Evolutionary conservation across 768 basidiomycete species (phyloP), one percentile per base, ranked within the genome.

Genomic region (Dictyophora rubrovolvata): DNA sequence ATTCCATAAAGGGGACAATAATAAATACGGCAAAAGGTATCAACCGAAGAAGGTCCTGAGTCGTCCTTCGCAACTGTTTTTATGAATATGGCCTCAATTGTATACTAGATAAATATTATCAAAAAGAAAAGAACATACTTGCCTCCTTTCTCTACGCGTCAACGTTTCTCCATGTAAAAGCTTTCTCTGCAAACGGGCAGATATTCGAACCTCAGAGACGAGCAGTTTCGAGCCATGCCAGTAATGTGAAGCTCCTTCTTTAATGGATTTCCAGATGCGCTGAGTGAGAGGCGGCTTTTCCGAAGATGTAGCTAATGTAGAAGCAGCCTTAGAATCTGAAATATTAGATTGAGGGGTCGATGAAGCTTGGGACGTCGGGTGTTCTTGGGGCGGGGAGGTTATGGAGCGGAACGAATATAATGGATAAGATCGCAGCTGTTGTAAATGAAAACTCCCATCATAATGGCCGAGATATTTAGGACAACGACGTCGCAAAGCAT

Each of bases 1-100:
- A 70, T 69, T 98, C 96, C 95, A 98, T 98, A 79, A 98, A 98
- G 0, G 96, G 96, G 2, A 99, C 91, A 65, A 96, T 77, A 63
- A 98, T 69, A 74, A 99, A 97, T 53, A 92, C 92, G 7, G 89
- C 83, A 72, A 99, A 99, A 1, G 96, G 96, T 21, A 98, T 85
- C 14, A 99, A 84, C 33, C 96, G 84, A 55, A 99, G 73, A 33
- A 98, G 69, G 72, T 99, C 96, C 71, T 86, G 85, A 0, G 94
- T 98, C 1, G 96, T 99, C 49, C 95, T 85, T 72, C 80, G 88
- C 65, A 98, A 75, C 93, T 98, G 66, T 33, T 20, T 51, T 33
- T 28, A 28, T 56, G 48, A 16, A 14, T 18, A 5, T 23, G 53
- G 47, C 1, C 20, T 59, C 49, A 59, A 9, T 21, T 33, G 34